These are phyloP conservation scores for Mycena maculata DNA, from an alignment of 768 basidiomycete genomes.

Conservation along the genomic window DNA sequence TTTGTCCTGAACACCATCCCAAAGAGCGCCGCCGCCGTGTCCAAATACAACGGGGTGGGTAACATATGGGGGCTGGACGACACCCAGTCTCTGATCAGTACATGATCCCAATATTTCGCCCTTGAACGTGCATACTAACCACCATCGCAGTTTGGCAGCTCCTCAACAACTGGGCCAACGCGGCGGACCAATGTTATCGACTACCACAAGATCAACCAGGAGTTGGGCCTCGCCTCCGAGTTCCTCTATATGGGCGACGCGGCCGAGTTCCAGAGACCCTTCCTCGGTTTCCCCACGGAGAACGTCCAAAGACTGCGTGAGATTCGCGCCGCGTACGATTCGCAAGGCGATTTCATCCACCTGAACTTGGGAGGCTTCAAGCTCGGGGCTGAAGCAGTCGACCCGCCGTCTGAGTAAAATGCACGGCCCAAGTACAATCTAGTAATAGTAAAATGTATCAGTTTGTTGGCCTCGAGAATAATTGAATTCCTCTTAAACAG, in stretches of 20 bases:
- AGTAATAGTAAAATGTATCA: too few relatives aligned
- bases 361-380: conserved; percentile 4
- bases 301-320: neutral
- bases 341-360: neutral
- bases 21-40: neutral
- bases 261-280: neutral
- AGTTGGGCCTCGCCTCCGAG: neutral
- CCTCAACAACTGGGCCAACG: neutral
- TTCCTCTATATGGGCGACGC: conserved; percentile 4
- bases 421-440: too few relatives aligned
- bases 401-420: too few relatives aligned
- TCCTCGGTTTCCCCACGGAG: neutral
- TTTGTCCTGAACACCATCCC: conserved; percentile 1
- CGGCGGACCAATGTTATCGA: neutral
- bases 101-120: neutral
- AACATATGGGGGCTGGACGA: neutral
- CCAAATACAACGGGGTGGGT: neutral
- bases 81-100: neutral
- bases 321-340: neutral
- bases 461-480: too few relatives aligned
- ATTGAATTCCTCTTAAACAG: too few relatives aligned
- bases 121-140: neutral
- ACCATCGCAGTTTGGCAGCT: neutral
- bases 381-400: neutral
- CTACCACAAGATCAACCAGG: neutral